These are phyloP conservation scores for Fraxinus latifolia DNA, from an alignment of 305 asterid species.

Conservation along the genomic window DNA sequence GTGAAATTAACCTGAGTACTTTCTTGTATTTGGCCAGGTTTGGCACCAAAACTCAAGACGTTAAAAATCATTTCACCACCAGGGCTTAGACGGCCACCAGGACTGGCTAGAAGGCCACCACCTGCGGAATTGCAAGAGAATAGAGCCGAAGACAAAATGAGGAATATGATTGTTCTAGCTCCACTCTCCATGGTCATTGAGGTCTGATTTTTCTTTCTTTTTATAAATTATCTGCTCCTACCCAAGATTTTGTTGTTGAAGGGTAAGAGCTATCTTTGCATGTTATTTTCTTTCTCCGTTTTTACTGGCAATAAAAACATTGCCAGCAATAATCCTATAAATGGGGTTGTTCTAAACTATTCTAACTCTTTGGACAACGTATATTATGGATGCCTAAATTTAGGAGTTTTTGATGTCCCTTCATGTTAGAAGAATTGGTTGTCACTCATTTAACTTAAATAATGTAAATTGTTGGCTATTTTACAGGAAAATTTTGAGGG, in stretches of 20 bases:
- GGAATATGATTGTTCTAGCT: conserved; percentile 9
- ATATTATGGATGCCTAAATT: conserved; percentile 21
- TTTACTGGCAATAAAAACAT: conserved; percentile 3
- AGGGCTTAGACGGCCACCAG: neutral
- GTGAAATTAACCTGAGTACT: conserved; percentile 37
- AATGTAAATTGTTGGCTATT: neutral
- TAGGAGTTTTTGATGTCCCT: conserved; percentile 4
- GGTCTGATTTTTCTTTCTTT: neutral
- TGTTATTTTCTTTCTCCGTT: conserved; percentile 16
- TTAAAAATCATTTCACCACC: conserved; percentile 30
- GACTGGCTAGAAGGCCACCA: neutral
- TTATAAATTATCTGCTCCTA: conserved; percentile 25
- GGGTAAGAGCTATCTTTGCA: conserved; percentile 45
- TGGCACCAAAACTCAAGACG: conserved; percentile 48
- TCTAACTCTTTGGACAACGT: conserved; percentile 13
- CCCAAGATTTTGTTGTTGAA: conserved; percentile 27
- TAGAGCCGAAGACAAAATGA: conserved; percentile 33
- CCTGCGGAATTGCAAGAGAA: conserved; percentile 29
- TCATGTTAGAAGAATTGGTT: neutral
- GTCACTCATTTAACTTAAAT: conserved; percentile 18
- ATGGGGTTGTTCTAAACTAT: neutral
- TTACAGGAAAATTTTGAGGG: neutral
- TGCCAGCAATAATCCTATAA: conserved; percentile 12
- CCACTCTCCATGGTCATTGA: conserved; percentile 29
- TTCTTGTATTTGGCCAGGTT: conserved; percentile 32